phyloP scores from a whole-genome alignment of 1,284 basidiomycete genomes.

The Trametes sp. region DNA sequence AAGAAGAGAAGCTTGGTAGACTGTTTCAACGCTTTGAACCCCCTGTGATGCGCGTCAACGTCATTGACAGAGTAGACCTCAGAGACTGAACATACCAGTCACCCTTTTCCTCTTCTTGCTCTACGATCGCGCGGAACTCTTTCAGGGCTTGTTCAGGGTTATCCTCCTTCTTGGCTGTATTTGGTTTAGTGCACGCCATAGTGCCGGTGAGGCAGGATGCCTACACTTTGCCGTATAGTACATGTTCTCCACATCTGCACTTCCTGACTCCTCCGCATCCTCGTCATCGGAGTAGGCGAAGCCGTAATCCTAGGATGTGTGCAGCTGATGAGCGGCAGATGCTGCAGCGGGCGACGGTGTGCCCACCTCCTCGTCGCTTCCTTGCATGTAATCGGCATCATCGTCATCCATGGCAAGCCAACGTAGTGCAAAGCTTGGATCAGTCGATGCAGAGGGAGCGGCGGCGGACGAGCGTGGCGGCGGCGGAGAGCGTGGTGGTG shows the following conservation, averaged over 20 bases:
- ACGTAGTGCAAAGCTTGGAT: background rate
- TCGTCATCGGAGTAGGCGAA: conserved; percentile 97
- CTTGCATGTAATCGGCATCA: conserved; percentile 91
- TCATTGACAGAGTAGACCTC: too few relatives aligned
- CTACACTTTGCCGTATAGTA: conserved; percentile 97
- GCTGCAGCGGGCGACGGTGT: background rate
- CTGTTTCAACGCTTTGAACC: conserved; percentile 99
- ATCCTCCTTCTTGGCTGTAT: conserved; percentile 90
- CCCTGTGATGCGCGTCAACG: conserved; percentile 60
- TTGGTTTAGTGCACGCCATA: conserved; percentile 11
- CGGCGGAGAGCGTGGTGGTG: background rate
- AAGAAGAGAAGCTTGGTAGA: conserved; percentile 95
- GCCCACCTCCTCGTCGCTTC: conserved; percentile 80
- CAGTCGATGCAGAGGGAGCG: background rate
- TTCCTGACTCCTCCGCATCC: conserved; percentile 79
- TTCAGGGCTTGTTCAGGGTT: conserved; percentile 89
- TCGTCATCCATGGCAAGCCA: conserved; percentile 77
- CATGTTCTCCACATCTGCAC: conserved; percentile 97
- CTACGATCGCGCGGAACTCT: conserved; percentile 88
- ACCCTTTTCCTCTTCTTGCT: conserved; percentile 89
- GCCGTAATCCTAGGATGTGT: conserved; percentile 81
- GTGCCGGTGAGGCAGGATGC: conserved; percentile 36
- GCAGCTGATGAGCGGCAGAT: conserved; percentile 20
- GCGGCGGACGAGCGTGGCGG: background rate
- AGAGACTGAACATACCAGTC: conserved; percentile 73